Percentiles rank a stretch among this genome's conserved stretches.
Evolutionary conservation across 768 basidiomycete species (phyloP).

Genomic region (Auricularia cornea): DNA sequence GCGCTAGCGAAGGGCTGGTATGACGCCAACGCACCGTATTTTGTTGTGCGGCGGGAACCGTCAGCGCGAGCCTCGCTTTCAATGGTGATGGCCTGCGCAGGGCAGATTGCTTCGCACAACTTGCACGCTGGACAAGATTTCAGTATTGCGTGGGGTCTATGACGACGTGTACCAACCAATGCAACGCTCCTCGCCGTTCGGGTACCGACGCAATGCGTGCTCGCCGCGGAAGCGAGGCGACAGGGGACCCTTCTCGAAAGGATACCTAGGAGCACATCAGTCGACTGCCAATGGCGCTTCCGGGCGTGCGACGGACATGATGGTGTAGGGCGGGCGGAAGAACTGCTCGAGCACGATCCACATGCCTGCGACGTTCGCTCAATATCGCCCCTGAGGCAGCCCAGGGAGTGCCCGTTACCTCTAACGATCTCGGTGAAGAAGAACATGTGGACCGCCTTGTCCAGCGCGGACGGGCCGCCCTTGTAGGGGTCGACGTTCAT

Average conservation of each 20-base stretch:
- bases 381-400: background rate
- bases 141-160: background rate
- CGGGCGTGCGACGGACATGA: constrained; percentile 39
- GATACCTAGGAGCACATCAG: constrained; percentile 48
- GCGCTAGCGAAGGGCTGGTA: constrained; percentile 4
- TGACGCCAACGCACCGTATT: constrained; percentile 63
- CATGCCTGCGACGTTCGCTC: constrained; percentile 61
- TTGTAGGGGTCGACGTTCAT: constrained; percentile 54
- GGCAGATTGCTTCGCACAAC: constrained; percentile 98
- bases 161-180: constrained; percentile 69
- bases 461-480: constrained; percentile 79
- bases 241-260: constrained; percentile 95
- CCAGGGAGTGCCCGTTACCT: constrained; percentile 43
- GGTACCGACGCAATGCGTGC: constrained; percentile 92
- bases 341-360: constrained; percentile 92
- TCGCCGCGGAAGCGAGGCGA: constrained; percentile 98
- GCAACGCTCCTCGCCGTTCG: constrained; percentile 96
- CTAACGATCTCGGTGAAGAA: constrained; percentile 98
- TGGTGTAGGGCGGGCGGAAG: constrained; percentile 94
- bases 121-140: constrained; percentile 70
- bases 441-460: constrained; percentile 94
- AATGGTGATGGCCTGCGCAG: constrained; percentile 98
- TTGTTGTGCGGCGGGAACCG: constrained; percentile 92
- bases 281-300: constrained; percentile 6
- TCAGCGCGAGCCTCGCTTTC: constrained; percentile 95